These are phyloP conservation scores for Aureobasidium sp. DNA, from an alignment of 2,329 filamentous ascomycete genomes.

Conservation along the genomic window DNA sequence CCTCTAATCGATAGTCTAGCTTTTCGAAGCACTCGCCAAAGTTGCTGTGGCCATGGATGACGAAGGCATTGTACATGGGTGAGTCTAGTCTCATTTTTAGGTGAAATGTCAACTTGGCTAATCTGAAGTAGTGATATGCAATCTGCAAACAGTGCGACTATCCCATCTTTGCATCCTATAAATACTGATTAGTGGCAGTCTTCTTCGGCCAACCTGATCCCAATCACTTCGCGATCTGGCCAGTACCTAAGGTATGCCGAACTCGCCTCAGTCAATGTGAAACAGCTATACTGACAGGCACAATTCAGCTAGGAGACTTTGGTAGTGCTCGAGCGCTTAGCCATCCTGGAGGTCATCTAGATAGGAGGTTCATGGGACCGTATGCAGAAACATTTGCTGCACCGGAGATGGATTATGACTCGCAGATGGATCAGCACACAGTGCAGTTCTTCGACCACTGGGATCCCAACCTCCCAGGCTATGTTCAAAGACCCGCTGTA, in stretches of 20 bases:
- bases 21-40: constrained; percentile 8
- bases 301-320: background rate
- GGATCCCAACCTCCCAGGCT: background rate
- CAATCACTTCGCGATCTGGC: background rate
- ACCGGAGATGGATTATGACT: background rate
- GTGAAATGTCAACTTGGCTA: background rate
- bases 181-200: background rate
- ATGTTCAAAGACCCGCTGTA: background rate
- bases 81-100: background rate
- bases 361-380: background rate
- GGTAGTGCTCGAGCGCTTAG: background rate
- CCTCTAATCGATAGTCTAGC: background rate
- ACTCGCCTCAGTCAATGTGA: too few species aligned
- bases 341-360: background rate
- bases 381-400: background rate
- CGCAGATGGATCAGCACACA: background rate
- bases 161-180: too few species aligned
- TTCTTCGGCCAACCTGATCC: background rate
- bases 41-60: constrained; percentile 1
- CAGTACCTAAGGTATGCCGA: background rate
- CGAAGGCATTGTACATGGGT: background rate
- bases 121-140: background rate
- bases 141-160: background rate
- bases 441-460: background rate
- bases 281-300: background rate